Percentiles rank a stretch among this genome's conserved stretches.
Conservation (phyloP, 108 stramenopile genomes). For the Seminavis robusta region DNA sequence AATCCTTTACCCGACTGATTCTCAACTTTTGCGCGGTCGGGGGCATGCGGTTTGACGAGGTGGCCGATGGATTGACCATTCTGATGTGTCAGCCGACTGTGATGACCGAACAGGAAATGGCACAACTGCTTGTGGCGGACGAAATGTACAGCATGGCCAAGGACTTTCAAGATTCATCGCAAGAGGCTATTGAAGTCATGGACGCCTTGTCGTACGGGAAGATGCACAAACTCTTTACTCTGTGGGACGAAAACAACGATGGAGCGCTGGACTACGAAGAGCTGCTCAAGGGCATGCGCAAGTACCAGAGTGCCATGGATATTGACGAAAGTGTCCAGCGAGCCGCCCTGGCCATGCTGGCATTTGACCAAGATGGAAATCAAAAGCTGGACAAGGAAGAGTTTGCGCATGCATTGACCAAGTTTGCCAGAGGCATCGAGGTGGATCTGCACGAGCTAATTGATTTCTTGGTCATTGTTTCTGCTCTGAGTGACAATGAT, state of each 20-base stretch:
- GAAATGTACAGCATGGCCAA: slow-evolving; percentile 7
- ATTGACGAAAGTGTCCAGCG: slow-evolving; percentile 15
- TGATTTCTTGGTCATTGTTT: slow-evolving; percentile 30
- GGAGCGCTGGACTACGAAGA: slow-evolving; percentile 42
- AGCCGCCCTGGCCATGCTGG: slow-evolving; percentile 24
- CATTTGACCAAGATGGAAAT: slow-evolving; percentile 30
- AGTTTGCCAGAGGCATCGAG: slow-evolving; percentile 27
- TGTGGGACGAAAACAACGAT: slow-evolving; percentile 32
- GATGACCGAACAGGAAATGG: slow-evolving; percentile 14
- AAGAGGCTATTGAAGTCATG: slow-evolving; percentile 13
- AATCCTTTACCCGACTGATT: slow-evolving; percentile 34
- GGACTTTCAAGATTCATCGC: slow-evolving; percentile 5
- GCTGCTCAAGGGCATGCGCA: slow-evolving; percentile 28
- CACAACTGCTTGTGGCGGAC: slow-evolving; percentile 23
- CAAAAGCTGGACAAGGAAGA: slow-evolving; percentile 32
- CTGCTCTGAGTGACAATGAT: slow-evolving; percentile 13
- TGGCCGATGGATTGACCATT: slow-evolving; percentile 27
- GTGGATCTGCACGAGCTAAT: slow-evolving; percentile 34
- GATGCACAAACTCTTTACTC: slow-evolving; percentile 27
- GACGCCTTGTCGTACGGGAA: slow-evolving; percentile 30
- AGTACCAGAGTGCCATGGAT: slow-evolving; percentile 20
- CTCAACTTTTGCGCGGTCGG: slow-evolving; percentile 15
- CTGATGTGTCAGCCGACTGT: not conserved
- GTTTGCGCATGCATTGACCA: slow-evolving; percentile 37
- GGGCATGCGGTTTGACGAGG: slow-evolving; percentile 27